A percentile compares a stretch with the other conserved stretches of the same genome.
phyloP scores from a whole-genome alignment of 192 early-diverging fungal genomes.

The Cetraspora pellucida region DNA sequence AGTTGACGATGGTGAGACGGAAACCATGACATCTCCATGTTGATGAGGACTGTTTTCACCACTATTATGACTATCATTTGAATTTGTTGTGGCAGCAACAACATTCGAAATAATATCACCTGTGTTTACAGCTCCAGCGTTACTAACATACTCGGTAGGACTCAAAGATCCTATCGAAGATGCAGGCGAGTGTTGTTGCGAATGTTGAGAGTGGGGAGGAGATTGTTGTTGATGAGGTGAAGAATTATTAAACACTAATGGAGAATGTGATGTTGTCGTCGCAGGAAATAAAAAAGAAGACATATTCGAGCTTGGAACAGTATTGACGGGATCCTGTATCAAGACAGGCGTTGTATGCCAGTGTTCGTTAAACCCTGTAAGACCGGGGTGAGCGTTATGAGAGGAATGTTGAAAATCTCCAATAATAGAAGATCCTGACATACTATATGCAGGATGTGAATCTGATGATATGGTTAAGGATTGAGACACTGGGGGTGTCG shows the following conservation, averaged over 20 bases:
- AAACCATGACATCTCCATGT: neutral
- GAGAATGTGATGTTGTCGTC: slow-evolving; percentile 8
- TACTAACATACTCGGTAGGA: neutral
- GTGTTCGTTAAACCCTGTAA: slow-evolving; percentile 20
- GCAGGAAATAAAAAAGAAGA: neutral
- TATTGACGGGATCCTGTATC: slow-evolving; percentile 17
- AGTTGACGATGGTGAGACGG: neutral
- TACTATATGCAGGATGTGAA: slow-evolving; percentile 9
- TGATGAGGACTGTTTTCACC: neutral
- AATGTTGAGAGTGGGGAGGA: neutral
- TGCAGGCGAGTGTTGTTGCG: neutral
- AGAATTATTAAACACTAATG: slow-evolving; percentile 10
- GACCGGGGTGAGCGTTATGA: neutral
- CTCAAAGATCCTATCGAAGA: slow-evolving; percentile 6
- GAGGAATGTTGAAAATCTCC: neutral
- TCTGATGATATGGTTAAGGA: neutral
- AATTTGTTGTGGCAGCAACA: neutral
- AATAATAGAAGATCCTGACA: slow-evolving; percentile 5
- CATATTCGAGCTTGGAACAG: slow-evolving; percentile 2
- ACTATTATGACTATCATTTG: neutral
- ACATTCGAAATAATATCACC: neutral
- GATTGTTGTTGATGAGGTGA: neutral
- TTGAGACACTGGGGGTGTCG: neutral
- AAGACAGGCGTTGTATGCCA: slow-evolving; percentile 20
- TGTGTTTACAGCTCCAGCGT: neutral